Conservation (phyloP, 371 early-diverging fungal genomes). For the Mucor saturninus region DNA sequence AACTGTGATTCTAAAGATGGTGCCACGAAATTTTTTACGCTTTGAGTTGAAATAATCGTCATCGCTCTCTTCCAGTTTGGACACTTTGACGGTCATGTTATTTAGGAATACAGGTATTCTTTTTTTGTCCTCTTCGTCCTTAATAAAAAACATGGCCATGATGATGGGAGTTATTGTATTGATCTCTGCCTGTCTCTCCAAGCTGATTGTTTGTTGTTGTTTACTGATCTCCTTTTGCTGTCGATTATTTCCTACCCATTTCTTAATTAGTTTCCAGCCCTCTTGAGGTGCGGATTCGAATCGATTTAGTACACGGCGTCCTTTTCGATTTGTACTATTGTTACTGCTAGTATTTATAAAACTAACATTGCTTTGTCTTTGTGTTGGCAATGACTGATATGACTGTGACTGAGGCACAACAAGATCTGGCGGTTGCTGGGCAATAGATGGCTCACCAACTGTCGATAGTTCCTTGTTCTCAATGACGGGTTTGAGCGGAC, state of each 20-base stretch:
- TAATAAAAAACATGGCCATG: slow-evolving; percentile 26
- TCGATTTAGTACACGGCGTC: slow-evolving; percentile 11
- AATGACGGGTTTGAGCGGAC: not conserved
- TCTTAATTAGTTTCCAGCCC: slow-evolving; percentile 25
- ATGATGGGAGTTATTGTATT: slow-evolving; percentile 33
- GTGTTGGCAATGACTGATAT: not conserved
- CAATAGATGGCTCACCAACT: not conserved
- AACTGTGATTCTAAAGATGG: slow-evolving; percentile 23
- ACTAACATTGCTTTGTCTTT: not conserved
- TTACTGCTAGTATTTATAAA: not conserved
- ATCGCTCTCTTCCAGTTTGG: slow-evolving; percentile 8
- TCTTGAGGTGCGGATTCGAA: slow-evolving; percentile 27
- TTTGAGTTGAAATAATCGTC: slow-evolving; percentile 1
- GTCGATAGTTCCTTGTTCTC: not conserved
- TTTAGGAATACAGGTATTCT: slow-evolving; percentile 40
- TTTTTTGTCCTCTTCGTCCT: slow-evolving; percentile 31
- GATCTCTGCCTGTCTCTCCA: slow-evolving; percentile 29
- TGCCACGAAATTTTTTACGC: slow-evolving; percentile 11
- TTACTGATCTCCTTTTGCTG: slow-evolving; percentile 2
- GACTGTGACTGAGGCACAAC: not conserved
- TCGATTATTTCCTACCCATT: slow-evolving; percentile 17
- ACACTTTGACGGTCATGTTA: slow-evolving; percentile 25
- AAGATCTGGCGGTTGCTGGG: not conserved
- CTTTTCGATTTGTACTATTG: not conserved
- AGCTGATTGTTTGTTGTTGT: not conserved